These are phyloP conservation scores for Allium sativum DNA, from an alignment of 106 monocot genomes.

Conservation along the genomic window DNA sequence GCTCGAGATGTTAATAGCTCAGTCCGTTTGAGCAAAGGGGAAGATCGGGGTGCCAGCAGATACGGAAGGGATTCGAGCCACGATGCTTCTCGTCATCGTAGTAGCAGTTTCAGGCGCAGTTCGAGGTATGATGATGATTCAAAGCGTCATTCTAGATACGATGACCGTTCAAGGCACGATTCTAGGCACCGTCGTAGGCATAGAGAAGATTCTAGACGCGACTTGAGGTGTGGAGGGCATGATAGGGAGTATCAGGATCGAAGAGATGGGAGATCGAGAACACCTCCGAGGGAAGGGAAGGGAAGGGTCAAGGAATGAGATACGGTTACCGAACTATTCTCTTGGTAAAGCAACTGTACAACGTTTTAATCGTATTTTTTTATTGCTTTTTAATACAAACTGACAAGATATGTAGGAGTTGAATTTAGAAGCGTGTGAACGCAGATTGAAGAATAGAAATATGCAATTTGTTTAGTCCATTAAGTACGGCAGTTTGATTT, in stretches of 20 bases:
- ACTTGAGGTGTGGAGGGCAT: constrained; percentile 7
- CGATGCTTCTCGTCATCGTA: not conserved
- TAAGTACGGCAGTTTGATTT: too few species aligned
- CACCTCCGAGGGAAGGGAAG: constrained; percentile 20
- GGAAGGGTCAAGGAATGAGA: constrained; percentile 35
- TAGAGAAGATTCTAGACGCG: not conserved
- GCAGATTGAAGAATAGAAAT: too few species aligned
- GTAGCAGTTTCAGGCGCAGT: constrained; percentile 7
- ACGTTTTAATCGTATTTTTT: too few species aligned
- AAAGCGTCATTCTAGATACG: constrained; percentile 4
- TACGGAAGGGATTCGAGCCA: not conserved
- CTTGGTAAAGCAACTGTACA: too few species aligned
- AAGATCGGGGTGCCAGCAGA: constrained; percentile 6
- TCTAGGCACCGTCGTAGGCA: not conserved
- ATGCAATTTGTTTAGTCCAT: too few species aligned
- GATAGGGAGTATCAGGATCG: constrained; percentile 2
- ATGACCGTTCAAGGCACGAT: not conserved
- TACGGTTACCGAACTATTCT: too few species aligned
- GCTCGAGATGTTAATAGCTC: not conserved
- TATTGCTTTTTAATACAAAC: too few species aligned
- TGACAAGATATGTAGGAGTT: too few species aligned
- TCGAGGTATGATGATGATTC: constrained; percentile 9
- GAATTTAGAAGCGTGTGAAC: too few species aligned
- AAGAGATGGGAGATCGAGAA: not conserved
- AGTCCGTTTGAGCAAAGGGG: constrained; percentile 10